Evolutionary conservation across 768 basidiomycete genomes (phyloP).

Genomic region (Coprinopsis cinerea): DNA sequence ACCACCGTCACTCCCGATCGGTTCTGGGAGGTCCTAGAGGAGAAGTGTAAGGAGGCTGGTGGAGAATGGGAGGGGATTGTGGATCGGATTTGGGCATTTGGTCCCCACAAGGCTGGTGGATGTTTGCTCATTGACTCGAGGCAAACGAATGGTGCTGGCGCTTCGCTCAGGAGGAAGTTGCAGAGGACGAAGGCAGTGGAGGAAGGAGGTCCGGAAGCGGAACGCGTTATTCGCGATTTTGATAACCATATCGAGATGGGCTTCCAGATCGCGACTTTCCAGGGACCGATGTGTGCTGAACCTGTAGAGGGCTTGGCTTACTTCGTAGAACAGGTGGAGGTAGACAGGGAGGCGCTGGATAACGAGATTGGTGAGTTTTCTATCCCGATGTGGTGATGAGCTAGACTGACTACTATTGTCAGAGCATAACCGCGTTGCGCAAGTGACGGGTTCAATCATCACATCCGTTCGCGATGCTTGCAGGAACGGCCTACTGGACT

Average conservation of each 20-base stretch:
- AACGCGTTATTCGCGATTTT: constrained; percentile 48
- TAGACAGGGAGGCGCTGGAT: constrained; percentile 53
- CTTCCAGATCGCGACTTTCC: constrained; percentile 91
- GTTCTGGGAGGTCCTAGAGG: constrained; percentile 72
- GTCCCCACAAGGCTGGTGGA: constrained; percentile 80
- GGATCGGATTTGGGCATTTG: constrained; percentile 85
- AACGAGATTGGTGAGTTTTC: constrained; percentile 58
- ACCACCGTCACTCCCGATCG: constrained; percentile 65
- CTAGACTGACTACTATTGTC: constrained; percentile 3
- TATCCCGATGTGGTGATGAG: not conserved
- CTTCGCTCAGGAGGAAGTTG: constrained; percentile 57
- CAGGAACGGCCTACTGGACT: constrained; percentile 84
- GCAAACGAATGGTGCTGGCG: constrained; percentile 31
- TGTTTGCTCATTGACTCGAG: constrained; percentile 81
- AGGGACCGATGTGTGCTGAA: constrained; percentile 93
- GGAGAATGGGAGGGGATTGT: constrained; percentile 78
- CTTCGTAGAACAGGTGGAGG: constrained; percentile 72
- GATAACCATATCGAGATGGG: constrained; percentile 85
- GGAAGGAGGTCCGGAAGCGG: constrained; percentile 24
- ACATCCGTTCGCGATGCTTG: constrained; percentile 88
- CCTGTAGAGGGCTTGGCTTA: constrained; percentile 92
- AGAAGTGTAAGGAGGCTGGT: constrained; percentile 61
- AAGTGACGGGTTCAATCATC: constrained; percentile 86
- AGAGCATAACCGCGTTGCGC: constrained; percentile 79
- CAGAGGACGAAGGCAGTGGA: constrained; percentile 31